Conservation (phyloP, 257 asterid genomes). For the Nemophila menziesii region DNA sequence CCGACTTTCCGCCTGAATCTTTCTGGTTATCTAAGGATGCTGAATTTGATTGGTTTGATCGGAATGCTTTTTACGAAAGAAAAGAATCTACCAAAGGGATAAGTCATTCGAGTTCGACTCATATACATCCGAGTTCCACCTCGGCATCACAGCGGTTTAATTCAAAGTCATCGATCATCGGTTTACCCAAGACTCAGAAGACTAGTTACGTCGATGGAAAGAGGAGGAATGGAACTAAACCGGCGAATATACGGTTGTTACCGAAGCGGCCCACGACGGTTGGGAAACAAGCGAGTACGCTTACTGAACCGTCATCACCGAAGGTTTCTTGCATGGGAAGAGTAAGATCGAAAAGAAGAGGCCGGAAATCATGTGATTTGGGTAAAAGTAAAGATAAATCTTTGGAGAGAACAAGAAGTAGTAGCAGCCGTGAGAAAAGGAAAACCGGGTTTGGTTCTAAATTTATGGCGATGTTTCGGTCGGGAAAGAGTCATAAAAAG, state of each 20-base stretch:
- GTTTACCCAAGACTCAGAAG: conserved; percentile 69
- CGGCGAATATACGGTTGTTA: conserved; percentile 37
- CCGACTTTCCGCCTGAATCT: conserved; percentile 71
- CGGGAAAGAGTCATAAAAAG: conserved; percentile 19
- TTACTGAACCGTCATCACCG: conserved; percentile 77
- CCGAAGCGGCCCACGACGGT: conserved; percentile 44
- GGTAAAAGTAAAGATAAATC: conserved; percentile 24
- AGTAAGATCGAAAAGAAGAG: conserved; percentile 68
- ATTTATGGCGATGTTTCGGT: conserved; percentile 39
- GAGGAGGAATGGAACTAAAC: conserved; percentile 29
- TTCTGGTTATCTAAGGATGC: conserved; percentile 87
- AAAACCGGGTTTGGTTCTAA: conserved; percentile 43
- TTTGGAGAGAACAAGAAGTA: conserved; percentile 20
- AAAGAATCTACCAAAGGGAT: conserved; percentile 50
- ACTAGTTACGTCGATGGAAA: conserved; percentile 30
- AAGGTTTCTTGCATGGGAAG: conserved; percentile 92
- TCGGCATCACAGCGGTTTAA: conserved; percentile 49
- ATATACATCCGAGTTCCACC: conserved; percentile 23
- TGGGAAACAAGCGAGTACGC: conserved; percentile 23
- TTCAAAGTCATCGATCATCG: conserved; percentile 49
- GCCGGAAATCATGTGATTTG: conserved; percentile 41
- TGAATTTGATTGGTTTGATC: conserved; percentile 79
- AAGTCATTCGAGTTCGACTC: conserved; percentile 21
- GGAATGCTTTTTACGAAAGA: conserved; percentile 63
- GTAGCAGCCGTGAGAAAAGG: conserved; percentile 22